Base-by-base conservation (phyloP, 2,329 filamentous ascomycete species). In the Trichophyton equinum region DNA sequence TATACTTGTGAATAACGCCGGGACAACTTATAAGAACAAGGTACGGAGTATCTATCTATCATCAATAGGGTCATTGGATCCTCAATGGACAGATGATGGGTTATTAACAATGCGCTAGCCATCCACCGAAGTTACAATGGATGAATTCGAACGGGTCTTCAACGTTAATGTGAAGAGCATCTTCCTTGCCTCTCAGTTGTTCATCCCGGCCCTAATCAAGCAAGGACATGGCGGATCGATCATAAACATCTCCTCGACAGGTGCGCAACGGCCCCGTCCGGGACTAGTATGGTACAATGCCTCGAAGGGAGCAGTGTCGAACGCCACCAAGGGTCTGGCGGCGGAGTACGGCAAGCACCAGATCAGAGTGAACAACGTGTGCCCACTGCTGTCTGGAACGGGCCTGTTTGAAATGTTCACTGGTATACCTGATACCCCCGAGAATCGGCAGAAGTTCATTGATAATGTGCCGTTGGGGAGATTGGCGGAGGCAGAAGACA, bases 321-420 rank as follows among this genome's bases (percentile, higher is more conserved):
- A 77, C 64, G 83, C 82, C 8, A 85, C 82, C 2, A 85, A 84
- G 73, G 81, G 81, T 9, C 78, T 91, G 65, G 88, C 87, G 0
- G 84, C 86, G 1, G 87, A 91, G 71, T 91, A 87, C 66, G 88
- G 84, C 0, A 80, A 82, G 0, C 81, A 87, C 60, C 80, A 88
- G 65, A 88, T 91, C 64, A 81, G 87, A 0, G 85, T 91, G 67
- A 89, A 89, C 64, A 80, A 82, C 1, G 82, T 91, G 13, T 87
- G 84, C 55, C 87, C 86, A 0, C 79, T 89, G 0, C 77, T 89
- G 0, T 85, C 82, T 1, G 82, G 79, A 15, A 90, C 87, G 0
- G 84, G 82, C 2, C 77, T 89, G 25, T 83, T 82, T 64, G 76
- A 76, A 27, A 71, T 70, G 33, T 73, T 73, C 62, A 65, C 69